Base-by-base conservation (phyloP, 1,284 basidiomycete genomes). In the Ustilago loliicola region DNA sequence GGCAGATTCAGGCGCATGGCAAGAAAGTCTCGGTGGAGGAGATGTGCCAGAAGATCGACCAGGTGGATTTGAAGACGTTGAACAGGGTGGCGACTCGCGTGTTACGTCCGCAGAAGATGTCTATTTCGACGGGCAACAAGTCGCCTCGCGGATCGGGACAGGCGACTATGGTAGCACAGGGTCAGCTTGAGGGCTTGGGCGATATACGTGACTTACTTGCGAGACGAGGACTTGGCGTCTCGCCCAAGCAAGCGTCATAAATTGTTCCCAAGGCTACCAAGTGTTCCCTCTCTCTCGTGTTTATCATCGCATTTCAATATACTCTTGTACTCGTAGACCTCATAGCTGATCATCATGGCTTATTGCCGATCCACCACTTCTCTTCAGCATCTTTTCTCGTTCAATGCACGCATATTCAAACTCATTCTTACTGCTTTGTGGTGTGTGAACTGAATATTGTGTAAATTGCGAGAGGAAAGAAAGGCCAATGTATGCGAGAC, bases 1-100 rank as follows among this genome's bases (percentile, higher is more conserved):
- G 87, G 23, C 88, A 97, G 91, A 91, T 96, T 47, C 91, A 98
- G 79, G 93, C 96, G n/a, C 94, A 97, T 84, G 91, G 92, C 64
- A 91, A 93, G 82, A 95, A 94, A 86, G 90, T 98, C 51, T 91
- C 93, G 4, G 90, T 96, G 27, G 90, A 91, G 34, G 95, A 98
- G 87, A 98, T 98, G 96, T 93, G 93, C 71, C 91, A 90, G 13
- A 92, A 92, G 86, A 95, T 99, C 74, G 94, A 96, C 87, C 88
- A 89, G 52, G 91, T 99, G 60, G 92, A 92, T 21, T 86, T 93
- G 13, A 90, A 91, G 38, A 90, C 91, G 66, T 88, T 96, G 57
- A 90, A 89, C 72, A 89, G 91, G 32, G 94, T 95, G 11, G 94
- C 94, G 3, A 88, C 88, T 36, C 90, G 92, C 55, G 88, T 96